These are phyloP conservation scores for Thalassiosira hispida DNA, from an alignment of 352 stramenopile genomes.

Conservation along the genomic window DNA sequence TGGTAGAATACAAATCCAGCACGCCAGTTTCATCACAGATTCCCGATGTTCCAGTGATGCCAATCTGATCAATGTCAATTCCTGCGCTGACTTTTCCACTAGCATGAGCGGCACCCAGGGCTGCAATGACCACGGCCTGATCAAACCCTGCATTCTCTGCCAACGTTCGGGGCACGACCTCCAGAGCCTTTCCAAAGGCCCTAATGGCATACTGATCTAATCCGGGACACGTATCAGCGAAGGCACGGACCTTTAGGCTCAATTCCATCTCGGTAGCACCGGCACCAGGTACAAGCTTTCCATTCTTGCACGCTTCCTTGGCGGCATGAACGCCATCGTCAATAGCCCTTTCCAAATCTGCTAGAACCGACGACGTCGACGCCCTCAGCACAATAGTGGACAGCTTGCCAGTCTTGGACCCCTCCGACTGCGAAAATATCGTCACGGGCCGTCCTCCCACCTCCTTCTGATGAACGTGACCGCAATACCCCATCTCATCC, in stretches of 20 bases:
- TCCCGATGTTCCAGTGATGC: slow-evolving; percentile 54
- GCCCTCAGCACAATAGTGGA: slow-evolving; percentile 93
- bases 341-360: slow-evolving; percentile 97
- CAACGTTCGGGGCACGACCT: slow-evolving; percentile 97
- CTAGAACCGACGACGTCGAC: slow-evolving; percentile 95
- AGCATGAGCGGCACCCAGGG: slow-evolving; percentile 93
- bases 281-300: slow-evolving; percentile 92
- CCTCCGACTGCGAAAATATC: slow-evolving; percentile 92
- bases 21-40: slow-evolving; percentile 48
- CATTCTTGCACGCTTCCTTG: slow-evolving; percentile 94
- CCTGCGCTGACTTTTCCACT: slow-evolving; percentile 91
- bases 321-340: slow-evolving; percentile 98
- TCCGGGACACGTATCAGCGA: slow-evolving; percentile 94
- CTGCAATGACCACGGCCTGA: slow-evolving; percentile 91
- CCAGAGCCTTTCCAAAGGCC: slow-evolving; percentile 97
- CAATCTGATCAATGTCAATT: slow-evolving; percentile 89
- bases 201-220: slow-evolving; percentile 99
- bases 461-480: slow-evolving; percentile 93
- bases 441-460: slow-evolving; percentile 96
- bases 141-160: slow-evolving; percentile 97
- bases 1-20: slow-evolving; percentile 95
- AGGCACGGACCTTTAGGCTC: slow-evolving; percentile 92
- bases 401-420: slow-evolving; percentile 92
- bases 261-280: slow-evolving; percentile 97
- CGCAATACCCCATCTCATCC: slow-evolving; percentile 97